Base-by-base conservation (phyloP, 495 filamentous ascomycete genomes). In the Aspergillus sclerotioniger region DNA sequence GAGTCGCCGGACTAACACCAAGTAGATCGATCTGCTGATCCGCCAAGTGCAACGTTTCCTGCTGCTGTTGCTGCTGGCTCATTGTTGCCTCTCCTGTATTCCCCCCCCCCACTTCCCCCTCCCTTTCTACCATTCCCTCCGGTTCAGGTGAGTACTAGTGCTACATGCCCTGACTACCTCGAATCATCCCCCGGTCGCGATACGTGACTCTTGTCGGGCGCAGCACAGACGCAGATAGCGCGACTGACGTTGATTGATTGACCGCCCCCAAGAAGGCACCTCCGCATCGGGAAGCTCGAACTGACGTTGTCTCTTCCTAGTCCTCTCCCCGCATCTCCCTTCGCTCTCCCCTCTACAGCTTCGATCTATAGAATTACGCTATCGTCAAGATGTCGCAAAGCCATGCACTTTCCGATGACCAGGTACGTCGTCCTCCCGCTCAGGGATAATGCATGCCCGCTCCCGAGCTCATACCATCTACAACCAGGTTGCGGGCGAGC, bases 381-480 rank as follows among this genome's bases (percentile, higher is more conserved):
- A 55, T 63, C 50, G 58, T 69, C 81, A 88, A 79, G 62, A 98
- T 96, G 93, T 93, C 93, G 73, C 87, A 90, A 79, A 78, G 82
- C 61, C 91, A 95, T 86, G 88, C 91, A 73, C 87, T 98, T 76
- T 96, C 91, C 72, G 93, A 98, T 81, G 93, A 96, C 74, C 92
- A 97, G 87, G 93, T 92, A 80, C 62, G 71, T 63, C 53, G 46
- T 53, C 56, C 45, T 50, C 20, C 52, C 53, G 44, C 37, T 39
- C 57, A 45, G 32, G 19, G 52, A 58, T 25, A 5, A 25, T 54
- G 52, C 51, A 55, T 66, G 50, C 37, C 31, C 33, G 54, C 39
- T 19, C 53, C 43, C 49, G 52, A 59, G 60, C 60, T 60, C 51
- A 63, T 59, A 48, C 45, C 43, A 43, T 54, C 61, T 54, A 53